Base-by-base conservation (phyloP, 495 filamentous ascomycete genomes). In the Endocarpon pusillum region DNA sequence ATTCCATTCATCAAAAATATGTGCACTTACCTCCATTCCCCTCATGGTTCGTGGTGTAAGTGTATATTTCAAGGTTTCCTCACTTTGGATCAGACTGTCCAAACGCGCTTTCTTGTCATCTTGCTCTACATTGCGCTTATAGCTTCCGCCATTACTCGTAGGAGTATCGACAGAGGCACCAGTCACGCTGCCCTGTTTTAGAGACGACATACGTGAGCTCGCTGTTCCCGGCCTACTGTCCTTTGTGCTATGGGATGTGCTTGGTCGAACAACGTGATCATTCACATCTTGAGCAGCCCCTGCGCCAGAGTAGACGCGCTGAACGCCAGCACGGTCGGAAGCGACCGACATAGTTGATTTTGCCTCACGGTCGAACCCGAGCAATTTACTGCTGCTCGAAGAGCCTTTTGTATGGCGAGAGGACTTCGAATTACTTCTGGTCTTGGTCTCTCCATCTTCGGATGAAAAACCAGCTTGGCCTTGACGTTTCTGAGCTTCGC, bases 51-150 rank as follows among this genome's bases (percentile, higher is more conserved):
- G 75, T 1, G 89, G 87, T 1, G 89, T 97, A 20, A 94, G 64
- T 2, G 89, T 94, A 49, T 78, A 94, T 52, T 87, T 85, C 29
- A 97, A 76, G 2, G 89, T 94, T 49, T 92, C 76, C 36, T 84
- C 73, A 52, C 84, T 85, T 23, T 79, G 75, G 38, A 97, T 89
- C 22, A 94, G 63, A 42, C 86, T 70, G 45, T 97, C 89, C 52
- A 97, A 85, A 31, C 62, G 59, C 14, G 58, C 57, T 33, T 55
- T 62, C 35, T 64, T 66, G 22, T 66, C 66, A 25, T 60, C 62
- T 17, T 45, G 37, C 19, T 5, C 28, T 5, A 7, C 4, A 17
- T 15, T 31, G 7, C 12, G 19, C 7, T 5, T 6, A 31, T 14
- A 15, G 7, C 12, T 15, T n/a, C 12, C 28, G 19, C 28, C 12